Evolutionary conservation across 352 stramenopile species (phyloP).

Genomic region (Phytophthora pini): DNA sequence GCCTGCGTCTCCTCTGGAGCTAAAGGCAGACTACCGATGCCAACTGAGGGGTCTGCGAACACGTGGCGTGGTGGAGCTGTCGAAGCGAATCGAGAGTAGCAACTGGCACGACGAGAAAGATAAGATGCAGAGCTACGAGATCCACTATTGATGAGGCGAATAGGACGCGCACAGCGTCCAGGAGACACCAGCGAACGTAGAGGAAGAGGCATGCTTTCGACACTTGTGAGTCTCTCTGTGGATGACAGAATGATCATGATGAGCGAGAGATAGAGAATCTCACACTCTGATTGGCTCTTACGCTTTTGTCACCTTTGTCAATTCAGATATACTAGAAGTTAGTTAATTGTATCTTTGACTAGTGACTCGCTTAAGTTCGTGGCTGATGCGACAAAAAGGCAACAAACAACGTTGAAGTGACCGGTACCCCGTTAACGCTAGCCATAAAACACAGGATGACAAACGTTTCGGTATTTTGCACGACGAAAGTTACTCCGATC

Average conservation of each 20-base stretch:
- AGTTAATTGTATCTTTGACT: no score
- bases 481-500: not conserved
- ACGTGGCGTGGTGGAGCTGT: conserved; percentile 51
- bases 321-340: not conserved
- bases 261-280: conserved; percentile 2
- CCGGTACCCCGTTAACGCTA: not conserved
- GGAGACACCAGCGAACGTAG: conserved; percentile 23
- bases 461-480: conserved; percentile 8
- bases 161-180: conserved; percentile 11
- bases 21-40: conserved; percentile 72
- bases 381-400: conserved; percentile 20
- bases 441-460: conserved; percentile 1
- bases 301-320: not conserved
- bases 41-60: conserved; percentile 59
- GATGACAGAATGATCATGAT: conserved; percentile 13
- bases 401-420: conserved; percentile 23
- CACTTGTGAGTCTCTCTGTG: conserved; percentile 12
- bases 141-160: not conserved
- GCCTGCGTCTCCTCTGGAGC: conserved; percentile 68
- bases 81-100: conserved; percentile 23
- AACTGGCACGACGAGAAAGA: conserved; percentile 23
- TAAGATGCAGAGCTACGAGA: conserved; percentile 13
- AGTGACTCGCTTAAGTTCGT: conserved; percentile 6
- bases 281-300: no score
- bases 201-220: conserved; percentile 20